phyloP scores from a whole-genome alignment of 257 asterid species.

The Mitragyna speciosa region DNA sequence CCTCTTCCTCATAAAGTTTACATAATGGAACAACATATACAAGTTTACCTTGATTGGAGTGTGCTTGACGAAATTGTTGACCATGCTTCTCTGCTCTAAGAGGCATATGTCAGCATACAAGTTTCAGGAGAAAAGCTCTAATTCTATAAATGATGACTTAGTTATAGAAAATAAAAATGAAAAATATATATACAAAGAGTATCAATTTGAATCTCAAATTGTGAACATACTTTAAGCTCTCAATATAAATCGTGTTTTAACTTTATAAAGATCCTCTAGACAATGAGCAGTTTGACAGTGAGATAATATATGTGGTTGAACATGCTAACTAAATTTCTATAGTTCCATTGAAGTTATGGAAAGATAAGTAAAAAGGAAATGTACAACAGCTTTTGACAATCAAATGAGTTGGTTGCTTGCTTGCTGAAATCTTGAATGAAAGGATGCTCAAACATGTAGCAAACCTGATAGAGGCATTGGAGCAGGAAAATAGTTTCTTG shows the following conservation, averaged over 20 bases:
- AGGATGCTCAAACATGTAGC: background rate
- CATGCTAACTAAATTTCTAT: background rate
- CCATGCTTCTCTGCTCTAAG: conserved; percentile 42
- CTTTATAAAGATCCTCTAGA: background rate
- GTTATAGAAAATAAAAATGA: background rate
- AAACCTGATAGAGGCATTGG: conserved; percentile 78
- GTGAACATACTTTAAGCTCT: no score
- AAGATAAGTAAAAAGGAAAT: background rate
- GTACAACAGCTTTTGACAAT: background rate
- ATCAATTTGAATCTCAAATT: no score
- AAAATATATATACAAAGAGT: no score
- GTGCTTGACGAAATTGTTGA: conserved; percentile 41
- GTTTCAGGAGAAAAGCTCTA: background rate
- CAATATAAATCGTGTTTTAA: background rate
- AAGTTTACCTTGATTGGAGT: conserved; percentile 43
- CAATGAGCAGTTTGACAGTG: background rate
- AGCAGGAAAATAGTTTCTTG: conserved; percentile 37
- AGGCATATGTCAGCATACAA: conserved; percentile 8
- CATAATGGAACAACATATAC: background rate
- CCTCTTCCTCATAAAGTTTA: background rate
- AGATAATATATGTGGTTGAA: background rate
- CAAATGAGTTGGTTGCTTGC: background rate
- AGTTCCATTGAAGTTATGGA: background rate
- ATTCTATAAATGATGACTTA: background rate
- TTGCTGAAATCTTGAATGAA: background rate